Evolutionary conservation across 257 asterid genomes (phyloP), one percentile per base, ranked within the genome.

Genomic region (Solanum sejunctum): DNA sequence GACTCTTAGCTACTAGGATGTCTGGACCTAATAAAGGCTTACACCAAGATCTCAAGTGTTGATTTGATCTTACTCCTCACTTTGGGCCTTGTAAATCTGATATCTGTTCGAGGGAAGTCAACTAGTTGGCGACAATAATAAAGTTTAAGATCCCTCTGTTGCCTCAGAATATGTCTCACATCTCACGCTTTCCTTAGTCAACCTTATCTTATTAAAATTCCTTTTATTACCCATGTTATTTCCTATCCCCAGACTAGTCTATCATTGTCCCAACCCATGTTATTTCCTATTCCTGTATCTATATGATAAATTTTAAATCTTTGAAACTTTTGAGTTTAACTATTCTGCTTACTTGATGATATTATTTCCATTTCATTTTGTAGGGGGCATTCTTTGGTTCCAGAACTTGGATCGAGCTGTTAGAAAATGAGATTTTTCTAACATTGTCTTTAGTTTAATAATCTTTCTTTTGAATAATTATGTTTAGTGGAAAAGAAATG

Each of bases 361-460:
- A 57, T 60, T 45, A 39, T 36, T 64, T 78, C 79, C 83, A 61
- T 63, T 49, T 54, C 39, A 8, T 52, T 67, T 80, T 20, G 32
- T 79, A 96, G 99, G 98, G 70, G 99, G 99, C 54, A 64, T 84
- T 61, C 87, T 95, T 67, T 97, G 99, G 98, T 97, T 97, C 91
- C 96, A 92, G 88, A 90, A 95, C 88, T 90, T 97, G 92, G 92
- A 92, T 94, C 18, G 98, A 93, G 78, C 89, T 32, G 36, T 32
- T 32, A 32, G 36, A 32, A 32, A 2, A 32, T 32, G 36, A 32
- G 36, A 32, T 32, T 32, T 32, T 32, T 32, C 36, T 32, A 32
- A 32, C 36, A 32, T 32, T 32, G 3, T 32, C 36, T 32, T 32
- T 32, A 32, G 36, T 32, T 28, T 32, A 32, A 3, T 32, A 2